A percentile compares a stretch with the other conserved stretches of the same genome.
These are phyloP conservation scores for Potentilla sterilis DNA, from an alignment of 306 rosid genomes.

Conservation along the genomic window DNA sequence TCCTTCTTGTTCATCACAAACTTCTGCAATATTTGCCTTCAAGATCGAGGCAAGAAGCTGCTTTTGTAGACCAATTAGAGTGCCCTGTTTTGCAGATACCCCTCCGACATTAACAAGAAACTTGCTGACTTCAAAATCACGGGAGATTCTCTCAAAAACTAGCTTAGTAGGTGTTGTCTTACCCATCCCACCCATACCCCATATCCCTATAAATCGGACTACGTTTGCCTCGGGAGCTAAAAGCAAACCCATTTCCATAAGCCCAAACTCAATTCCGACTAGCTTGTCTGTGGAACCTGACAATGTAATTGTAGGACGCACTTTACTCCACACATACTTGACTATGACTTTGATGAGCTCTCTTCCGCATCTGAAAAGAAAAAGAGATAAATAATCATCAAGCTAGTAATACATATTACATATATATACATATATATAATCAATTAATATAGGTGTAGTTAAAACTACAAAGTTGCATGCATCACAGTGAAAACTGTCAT, in stretches of 20 bases:
- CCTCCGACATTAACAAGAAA: background rate
- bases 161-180: background rate
- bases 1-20: background rate
- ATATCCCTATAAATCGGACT: background rate
- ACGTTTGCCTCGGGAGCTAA: background rate
- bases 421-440: too few species aligned
- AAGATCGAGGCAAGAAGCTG: too few species aligned
- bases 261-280: background rate
- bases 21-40: too few species aligned
- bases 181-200: background rate
- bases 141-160: background rate
- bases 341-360: background rate
- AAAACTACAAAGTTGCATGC: too few species aligned
- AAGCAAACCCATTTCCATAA: background rate
- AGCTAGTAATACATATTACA: too few species aligned
- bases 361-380: background rate
- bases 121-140: background rate
- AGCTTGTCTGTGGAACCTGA: background rate
- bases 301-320: background rate
- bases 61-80: conserved; percentile 16
- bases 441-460: background rate
- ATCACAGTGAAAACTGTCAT: too few species aligned
- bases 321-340: background rate
- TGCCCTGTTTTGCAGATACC: background rate
- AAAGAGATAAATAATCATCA: too few species aligned